Percentiles rank a stretch among this genome's conserved stretches.
Evolutionary conservation across 208 protist genomes (phyloP).

Genomic region (Entamoeba invadens): DNA sequence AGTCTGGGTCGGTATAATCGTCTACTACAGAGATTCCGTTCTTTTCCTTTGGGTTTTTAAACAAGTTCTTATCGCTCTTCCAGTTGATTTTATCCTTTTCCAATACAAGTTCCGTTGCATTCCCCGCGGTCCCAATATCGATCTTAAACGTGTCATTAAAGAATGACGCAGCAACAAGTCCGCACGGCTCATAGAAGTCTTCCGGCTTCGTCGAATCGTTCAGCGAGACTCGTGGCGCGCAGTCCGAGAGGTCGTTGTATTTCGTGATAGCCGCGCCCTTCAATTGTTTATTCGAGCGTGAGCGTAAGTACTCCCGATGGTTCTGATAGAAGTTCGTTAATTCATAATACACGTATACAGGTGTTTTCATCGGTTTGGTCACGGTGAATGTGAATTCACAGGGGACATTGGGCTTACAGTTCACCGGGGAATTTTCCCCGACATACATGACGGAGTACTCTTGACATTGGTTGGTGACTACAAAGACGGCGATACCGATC

Average conservation of each 20-base stretch:
- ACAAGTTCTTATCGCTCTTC: not conserved
- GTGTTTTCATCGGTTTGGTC: conserved; percentile 46
- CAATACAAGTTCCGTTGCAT: not conserved
- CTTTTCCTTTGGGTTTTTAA: not conserved
- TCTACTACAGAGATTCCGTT: not conserved
- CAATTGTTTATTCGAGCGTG: conserved; percentile 3
- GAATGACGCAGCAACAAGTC: not conserved
- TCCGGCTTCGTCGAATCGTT: not conserved
- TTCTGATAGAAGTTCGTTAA: conserved; percentile 92
- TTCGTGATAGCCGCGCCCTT: not conserved
- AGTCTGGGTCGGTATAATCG: not conserved
- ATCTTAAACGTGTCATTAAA: not conserved
- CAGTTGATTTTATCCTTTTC: not conserved
- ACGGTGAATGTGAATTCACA: not conserved
- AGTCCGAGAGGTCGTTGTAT: not conserved
- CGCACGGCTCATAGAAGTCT: not conserved
- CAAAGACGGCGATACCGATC: not conserved
- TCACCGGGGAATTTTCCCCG: not conserved
- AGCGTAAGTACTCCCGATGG: conserved; percentile 70
- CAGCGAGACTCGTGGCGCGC: not conserved
- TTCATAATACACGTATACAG: conserved; percentile 85
- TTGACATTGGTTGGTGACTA: not conserved
- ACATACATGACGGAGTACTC: not conserved
- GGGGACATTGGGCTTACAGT: not conserved
- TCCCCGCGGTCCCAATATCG: not conserved